Evolutionary conservation across 768 basidiomycete genomes (phyloP), one percentile per base, ranked within the genome.

Genomic region (Boletus rubropictus): DNA sequence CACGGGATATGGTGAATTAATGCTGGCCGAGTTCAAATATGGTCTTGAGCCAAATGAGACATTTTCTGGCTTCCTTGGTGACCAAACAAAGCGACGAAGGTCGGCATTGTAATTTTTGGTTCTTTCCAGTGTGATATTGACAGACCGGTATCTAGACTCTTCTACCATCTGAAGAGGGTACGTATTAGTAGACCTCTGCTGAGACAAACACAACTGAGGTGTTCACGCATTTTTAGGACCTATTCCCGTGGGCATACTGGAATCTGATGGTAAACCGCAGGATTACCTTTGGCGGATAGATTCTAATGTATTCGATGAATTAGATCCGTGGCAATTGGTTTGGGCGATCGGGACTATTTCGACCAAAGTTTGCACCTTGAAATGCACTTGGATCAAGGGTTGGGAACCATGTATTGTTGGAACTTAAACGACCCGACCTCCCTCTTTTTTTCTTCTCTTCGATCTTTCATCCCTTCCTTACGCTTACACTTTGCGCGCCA

Each of bases 1-100:
- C 53, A 89, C 86, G 36, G 86, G 86, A 24, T 89, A 90, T 55
- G 86, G 86, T 15, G 75, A 87, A 66, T 66, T 89, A 34, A 78
- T 97, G 80, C 75, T 97, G 44, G 85, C 89, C 22, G 94, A 97
- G 66, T 97, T 97, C 76, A 89, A 88, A 64, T 99, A 97, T 65
- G 93, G 89, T 14, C 69, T 84, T 1, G 79, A 84, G 60, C 89
- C 92, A 1, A 84, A 91, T 56, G 95, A 98, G 69, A 79, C 88
- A 0, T 98, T 99, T 59, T 68, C 76, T 14, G 59, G 66, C 3
- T 69, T 77, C 56, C 68, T 91, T 20, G 79, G 79, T 27, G 82
- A 95, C 62, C 93, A 96, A 68, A 65, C 72, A n/a, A 80, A 77
- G 49, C 84, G 84, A 31, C 77, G 84, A 58, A 75, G 84, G 89